These are phyloP conservation scores for Aeschynomene evenia DNA, from an alignment of 306 rosid genomes.

Conservation along the genomic window DNA sequence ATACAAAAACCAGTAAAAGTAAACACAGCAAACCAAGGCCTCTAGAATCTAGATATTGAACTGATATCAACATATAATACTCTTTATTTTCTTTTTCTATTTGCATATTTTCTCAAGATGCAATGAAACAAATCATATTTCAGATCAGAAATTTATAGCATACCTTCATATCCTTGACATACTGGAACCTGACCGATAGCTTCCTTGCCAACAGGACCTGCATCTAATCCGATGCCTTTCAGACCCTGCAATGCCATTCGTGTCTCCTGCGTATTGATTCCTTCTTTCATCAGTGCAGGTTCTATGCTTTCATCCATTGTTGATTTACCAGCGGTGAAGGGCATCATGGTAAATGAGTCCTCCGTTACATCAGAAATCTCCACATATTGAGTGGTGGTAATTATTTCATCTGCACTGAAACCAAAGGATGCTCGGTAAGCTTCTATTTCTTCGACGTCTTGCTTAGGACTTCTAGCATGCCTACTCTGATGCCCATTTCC, in stretches of 20 bases:
- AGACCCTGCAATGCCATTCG: constrained; percentile 42
- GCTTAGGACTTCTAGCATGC: constrained; percentile 82
- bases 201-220: constrained; percentile 42
- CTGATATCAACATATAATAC: constrained; percentile 3
- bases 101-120: constrained; percentile 26
- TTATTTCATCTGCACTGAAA: constrained; percentile 99
- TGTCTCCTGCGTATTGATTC: constrained; percentile 52
- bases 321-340: constrained; percentile 62
- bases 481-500: constrained; percentile 84
- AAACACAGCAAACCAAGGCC: constrained; percentile 12
- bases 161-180: constrained; percentile 68
- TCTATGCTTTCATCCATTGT: constrained; percentile 57
- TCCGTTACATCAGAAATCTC: constrained; percentile 95
- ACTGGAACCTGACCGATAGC: constrained; percentile 35
- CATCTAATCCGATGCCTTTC: constrained; percentile 47
- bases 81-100: neutral
- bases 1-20: constrained; percentile 6
- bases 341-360: constrained; percentile 90
- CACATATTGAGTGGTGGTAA: constrained; percentile 79
- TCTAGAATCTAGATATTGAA: neutral
- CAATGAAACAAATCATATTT: constrained; percentile 27
- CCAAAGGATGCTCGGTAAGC: constrained; percentile 99
- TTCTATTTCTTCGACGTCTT: constrained; percentile 95
- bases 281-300: constrained; percentile 51
- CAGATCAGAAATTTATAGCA: constrained; percentile 32